phyloP scores from a whole-genome alignment of 257 asterid genomes.

The Nicotiana tomentosiformis region DNA sequence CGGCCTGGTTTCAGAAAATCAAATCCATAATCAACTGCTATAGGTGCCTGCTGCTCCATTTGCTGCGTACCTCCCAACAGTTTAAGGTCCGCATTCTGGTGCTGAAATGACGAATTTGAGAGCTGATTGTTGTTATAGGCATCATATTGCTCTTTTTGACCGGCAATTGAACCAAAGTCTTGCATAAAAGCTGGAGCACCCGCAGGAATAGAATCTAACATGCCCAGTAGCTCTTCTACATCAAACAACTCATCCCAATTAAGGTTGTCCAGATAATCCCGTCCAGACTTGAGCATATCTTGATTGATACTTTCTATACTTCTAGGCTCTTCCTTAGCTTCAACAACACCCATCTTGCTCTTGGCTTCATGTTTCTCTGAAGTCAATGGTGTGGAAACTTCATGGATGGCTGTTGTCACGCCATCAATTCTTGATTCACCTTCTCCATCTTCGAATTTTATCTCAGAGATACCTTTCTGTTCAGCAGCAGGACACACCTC shows the following conservation, averaged over 20 bases:
- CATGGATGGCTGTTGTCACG: neutral
- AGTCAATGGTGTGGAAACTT: slow-evolving; percentile 18
- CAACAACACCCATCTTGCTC: neutral
- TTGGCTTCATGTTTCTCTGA: slow-evolving; percentile 10
- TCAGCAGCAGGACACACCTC: slow-evolving; percentile 31
- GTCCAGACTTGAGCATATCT: neutral
- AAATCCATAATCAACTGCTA: slow-evolving; percentile 29
- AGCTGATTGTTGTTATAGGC: neutral
- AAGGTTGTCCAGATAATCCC: slow-evolving; percentile 12
- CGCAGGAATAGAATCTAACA: slow-evolving; percentile 9
- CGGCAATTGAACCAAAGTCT: neutral
- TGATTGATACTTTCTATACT: neutral
- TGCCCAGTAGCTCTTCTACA: slow-evolving; percentile 45
- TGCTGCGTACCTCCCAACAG: neutral
- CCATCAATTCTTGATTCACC: neutral
- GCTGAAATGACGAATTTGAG: neutral
- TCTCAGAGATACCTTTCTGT: neutral
- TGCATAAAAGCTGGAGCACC: neutral
- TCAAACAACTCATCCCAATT: slow-evolving; percentile 46
- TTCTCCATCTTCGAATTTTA: slow-evolving; percentile 20
- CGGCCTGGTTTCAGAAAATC: slow-evolving; percentile 62
- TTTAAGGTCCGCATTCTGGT: slow-evolving; percentile 1
- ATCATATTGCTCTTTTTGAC: neutral
- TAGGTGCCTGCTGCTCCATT: slow-evolving; percentile 8
- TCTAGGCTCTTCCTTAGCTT: neutral